These are phyloP conservation scores for Penicillium canariense DNA, from an alignment of 495 filamentous ascomycete species.

Conservation along the genomic window DNA sequence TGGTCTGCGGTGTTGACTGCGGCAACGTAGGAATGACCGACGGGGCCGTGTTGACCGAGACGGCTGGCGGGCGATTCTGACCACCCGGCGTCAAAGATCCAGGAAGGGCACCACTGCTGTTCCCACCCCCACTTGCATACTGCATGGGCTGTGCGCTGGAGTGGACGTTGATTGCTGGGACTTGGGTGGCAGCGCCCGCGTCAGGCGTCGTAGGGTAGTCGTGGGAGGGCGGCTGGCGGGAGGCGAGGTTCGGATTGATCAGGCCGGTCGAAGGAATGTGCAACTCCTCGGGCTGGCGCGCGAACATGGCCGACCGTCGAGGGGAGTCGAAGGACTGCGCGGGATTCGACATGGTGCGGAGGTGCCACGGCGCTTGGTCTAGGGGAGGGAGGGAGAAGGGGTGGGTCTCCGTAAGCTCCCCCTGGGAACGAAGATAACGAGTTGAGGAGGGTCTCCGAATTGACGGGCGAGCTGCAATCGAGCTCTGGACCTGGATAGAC, in stretches of 20 bases:
- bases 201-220: constrained; percentile 45
- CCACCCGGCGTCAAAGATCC: constrained; percentile 70
- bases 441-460: constrained; percentile 11
- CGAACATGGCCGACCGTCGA: constrained; percentile 50
- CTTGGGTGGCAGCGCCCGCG: constrained; percentile 28
- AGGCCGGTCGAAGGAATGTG: constrained; percentile 65
- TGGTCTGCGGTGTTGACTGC: constrained; percentile 59
- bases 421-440: constrained; percentile 8
- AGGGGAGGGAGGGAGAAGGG: constrained; percentile 13
- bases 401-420: constrained; percentile 22
- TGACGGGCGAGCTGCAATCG: neutral
- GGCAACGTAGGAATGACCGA: constrained; percentile 68
- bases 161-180: constrained; percentile 67
- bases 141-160: constrained; percentile 58
- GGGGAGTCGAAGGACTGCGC: constrained; percentile 53
- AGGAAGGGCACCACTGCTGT: constrained; percentile 51
- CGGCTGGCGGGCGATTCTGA: constrained; percentile 58
- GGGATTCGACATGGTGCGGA: constrained; percentile 43
- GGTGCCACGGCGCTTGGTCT: constrained; percentile 13
- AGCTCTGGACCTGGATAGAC: neutral
- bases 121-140: constrained; percentile 36
- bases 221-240: constrained; percentile 50
- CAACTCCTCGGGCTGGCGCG: constrained; percentile 67
- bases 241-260: constrained; percentile 33
- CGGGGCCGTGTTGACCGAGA: constrained; percentile 70